Evolutionary conservation across 345 rosid species (phyloP), one percentile per base, ranked within the genome.

Genomic region (Pelargonium nanum): DNA sequence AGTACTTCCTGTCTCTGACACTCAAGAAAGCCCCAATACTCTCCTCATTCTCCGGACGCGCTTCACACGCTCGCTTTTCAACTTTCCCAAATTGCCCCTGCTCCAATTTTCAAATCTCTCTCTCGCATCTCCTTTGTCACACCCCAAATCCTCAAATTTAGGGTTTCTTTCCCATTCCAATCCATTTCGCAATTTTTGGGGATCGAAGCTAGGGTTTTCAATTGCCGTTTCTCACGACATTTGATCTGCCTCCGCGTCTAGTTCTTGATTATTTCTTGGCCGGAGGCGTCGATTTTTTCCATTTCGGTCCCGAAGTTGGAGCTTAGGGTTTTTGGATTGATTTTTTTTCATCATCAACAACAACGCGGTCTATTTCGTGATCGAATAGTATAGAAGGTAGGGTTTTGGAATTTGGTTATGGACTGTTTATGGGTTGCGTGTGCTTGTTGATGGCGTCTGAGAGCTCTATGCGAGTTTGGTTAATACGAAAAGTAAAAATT

Each of bases 381-480:
- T 40, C 48, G 10, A 10, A 40, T 40, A 34, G 45, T 15, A 34
- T 34, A 40, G 48, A 15, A 40, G 17, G 48, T 40, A 40, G 48
- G 48, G 48, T 40, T 40, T 40, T 40, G 48, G 48, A 40, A 40
- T 2, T 40, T 17, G 48, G 15, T 40, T 40, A 12, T 40, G 48
- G 15, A 12, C 48, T 40, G 48, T 7, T 12, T 2, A 40, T 40
- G 10, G 48, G 48, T 40, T 40, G 48, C 48, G 9, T 40, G 48
- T 40, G 48, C 15, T 34, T 53, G 58, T 34, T 53, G 58, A 61
- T 63, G 44, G 24, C 21, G 34, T 56, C 55, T 56, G 72, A 51
- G 51, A 24, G 59, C 30, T 52, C 59, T 28, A 51, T 34, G 72
- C 23, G 40, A 53, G 57, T 50, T 61, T 52, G 40, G 53, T 64